Base-by-base conservation (phyloP, 306 rosid genomes). In the Casuarina glauca region DNA sequence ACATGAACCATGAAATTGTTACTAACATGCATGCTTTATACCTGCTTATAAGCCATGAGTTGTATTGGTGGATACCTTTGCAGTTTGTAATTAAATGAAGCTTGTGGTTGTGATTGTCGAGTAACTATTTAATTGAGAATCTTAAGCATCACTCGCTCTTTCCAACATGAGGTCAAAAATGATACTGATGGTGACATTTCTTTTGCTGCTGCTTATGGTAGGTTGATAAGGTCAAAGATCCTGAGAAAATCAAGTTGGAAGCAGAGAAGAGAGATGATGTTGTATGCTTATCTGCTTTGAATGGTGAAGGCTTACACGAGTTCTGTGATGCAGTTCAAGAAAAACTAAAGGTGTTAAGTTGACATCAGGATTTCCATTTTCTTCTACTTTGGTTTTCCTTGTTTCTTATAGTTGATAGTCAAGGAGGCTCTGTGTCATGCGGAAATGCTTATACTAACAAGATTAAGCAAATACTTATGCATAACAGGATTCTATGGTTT, bases 401-500 rank as follows among this genome's bases (percentile, higher is more conserved):
- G 9, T 39, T 26, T 5, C 46, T 39, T 2, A 69, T n/a, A 50
- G 62, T 46, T 57, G 49, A 61, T 63, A 63, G 43, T 35, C 69
- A 38, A 16, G 13, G 46, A 1, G 26, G 69, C 45, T 63, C 69
- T 63, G 69, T 6, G 4, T 63, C 15, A 45, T 63, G 46, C 19
- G 36, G 36, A 13, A 39, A 38, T 11, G n/a, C 7, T 8, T 42
- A 42, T 66, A 8, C 46, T 42, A 41, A 17, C 17, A 42, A 66
- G 17, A 66, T 42, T 66, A 42, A 66, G 19, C 6, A 66, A 41
- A 66, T 66, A 26, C 32, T 70, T 62, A 69, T 82, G 44, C 55
- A 57, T 79, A 48, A 74, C 84, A 95, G 99, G 94, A 93, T 77
- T 81, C 96, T 48, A 91, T 93, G 99, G 98, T 91, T 43, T 95